Base-by-base conservation (phyloP, 805 yeast genomes). In the Lachancea nothofagi region DNA sequence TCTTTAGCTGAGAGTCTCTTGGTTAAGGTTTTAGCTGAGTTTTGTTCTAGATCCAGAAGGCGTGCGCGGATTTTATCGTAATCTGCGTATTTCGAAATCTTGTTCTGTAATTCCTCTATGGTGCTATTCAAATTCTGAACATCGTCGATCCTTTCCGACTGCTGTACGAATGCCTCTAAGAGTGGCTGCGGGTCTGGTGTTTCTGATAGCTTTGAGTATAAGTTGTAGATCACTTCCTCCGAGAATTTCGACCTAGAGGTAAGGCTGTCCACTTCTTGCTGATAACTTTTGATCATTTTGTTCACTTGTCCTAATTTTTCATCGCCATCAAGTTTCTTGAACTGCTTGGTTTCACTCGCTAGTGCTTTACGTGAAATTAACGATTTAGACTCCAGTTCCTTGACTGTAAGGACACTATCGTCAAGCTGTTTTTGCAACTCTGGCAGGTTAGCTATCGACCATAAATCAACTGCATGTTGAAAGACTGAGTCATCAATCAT, bases 131-230 rank as follows among this genome's bases (percentile, higher is more conserved):
- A 61, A 7, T 61, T 61, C 3, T 70, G 72, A 5, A 72, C 64
- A 38, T 83, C 86, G 15, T 72, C 66, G 1, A 72, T 67, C 14
- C 74, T 72, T 3, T 71, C 60, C 6, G 82, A 75, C 4, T 85
- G 74, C 36, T 80, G 85, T 20, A 83, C 56, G 1, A 89, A 76
- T 27, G 78, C 72, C 50, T 83, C 83, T 42, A 90, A 64, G 29
- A 89, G 61, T 4, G 95, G 94, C 45, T 73, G 76, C 1, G 97
- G 97, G 64, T 90, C 97, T 0, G 97, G 97, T 0, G 94, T 89
- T 58, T 89, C 96, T 4, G 88, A 85, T 4, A 90, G 65, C 12
- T 77, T 69, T 41, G 85, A 69, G 65, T 90, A 90, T 17, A 85
- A 69, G 14, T 79, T 77, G 57, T 88, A 75, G 53, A 93, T 82